These are phyloP conservation scores for Albatrellus ellisii DNA, from an alignment of 768 basidiomycete species.

Conservation along the genomic window DNA sequence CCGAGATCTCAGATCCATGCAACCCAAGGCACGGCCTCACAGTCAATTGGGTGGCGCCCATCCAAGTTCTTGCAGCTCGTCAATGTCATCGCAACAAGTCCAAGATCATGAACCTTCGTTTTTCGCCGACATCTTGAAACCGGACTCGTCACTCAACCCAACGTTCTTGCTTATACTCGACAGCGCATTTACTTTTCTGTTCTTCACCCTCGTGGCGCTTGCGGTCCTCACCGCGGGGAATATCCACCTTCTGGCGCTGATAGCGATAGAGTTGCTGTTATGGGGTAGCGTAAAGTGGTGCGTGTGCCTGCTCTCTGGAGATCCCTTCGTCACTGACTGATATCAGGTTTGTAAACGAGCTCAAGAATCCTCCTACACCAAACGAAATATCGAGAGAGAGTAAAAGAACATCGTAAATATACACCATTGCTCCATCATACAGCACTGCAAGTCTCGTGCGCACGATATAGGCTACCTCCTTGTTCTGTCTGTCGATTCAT, in stretches of 20 bases:
- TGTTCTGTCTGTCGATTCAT: slow-evolving; percentile 54
- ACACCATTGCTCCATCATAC: not conserved
- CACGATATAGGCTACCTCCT: slow-evolving; percentile 23
- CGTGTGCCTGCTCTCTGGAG: slow-evolving; percentile 13
- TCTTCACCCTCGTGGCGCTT: slow-evolving; percentile 46
- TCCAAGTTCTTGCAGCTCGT: no score
- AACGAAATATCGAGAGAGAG: not conserved
- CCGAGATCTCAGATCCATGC: no score
- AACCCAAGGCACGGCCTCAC: no score
- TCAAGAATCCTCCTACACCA: slow-evolving; percentile 16
- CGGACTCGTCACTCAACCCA: slow-evolving; percentile 68
- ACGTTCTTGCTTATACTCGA: slow-evolving; percentile 54
- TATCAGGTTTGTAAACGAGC: slow-evolving; percentile 54
- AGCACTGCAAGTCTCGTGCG: not conserved
- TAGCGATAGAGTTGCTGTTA: slow-evolving; percentile 48
- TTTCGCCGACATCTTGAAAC: slow-evolving; percentile 46
- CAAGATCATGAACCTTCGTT: no score
- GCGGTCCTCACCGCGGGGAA: slow-evolving; percentile 51
- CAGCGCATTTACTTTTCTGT: slow-evolving; percentile 40
- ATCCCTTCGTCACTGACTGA: not conserved
- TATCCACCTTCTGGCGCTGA: slow-evolving; percentile 52
- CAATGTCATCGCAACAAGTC: no score
- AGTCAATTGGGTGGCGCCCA: no score
- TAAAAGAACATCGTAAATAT: slow-evolving; percentile 6
- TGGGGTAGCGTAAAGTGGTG: slow-evolving; percentile 82